phyloP scores from a whole-genome alignment of 2,329 filamentous ascomycete genomes.

The Fusarium sp. region DNA sequence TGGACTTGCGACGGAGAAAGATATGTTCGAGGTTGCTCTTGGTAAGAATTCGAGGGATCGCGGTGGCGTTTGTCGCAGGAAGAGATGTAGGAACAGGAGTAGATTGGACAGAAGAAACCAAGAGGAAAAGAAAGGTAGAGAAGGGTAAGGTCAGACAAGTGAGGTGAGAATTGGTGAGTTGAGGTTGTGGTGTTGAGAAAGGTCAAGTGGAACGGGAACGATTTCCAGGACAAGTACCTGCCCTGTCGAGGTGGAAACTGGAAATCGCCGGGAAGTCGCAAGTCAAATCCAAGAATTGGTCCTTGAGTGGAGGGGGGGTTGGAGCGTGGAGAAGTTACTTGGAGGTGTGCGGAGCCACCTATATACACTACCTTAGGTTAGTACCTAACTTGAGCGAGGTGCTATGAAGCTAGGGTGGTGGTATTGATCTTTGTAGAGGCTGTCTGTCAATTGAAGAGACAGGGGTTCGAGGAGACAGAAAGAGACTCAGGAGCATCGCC shows the following conservation, averaged over 20 bases:
- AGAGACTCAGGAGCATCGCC: background rate
- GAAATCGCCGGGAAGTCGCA: slow-evolving; percentile 30
- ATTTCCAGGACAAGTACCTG: slow-evolving; percentile 30
- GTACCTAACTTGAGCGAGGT: slow-evolving; percentile 5
- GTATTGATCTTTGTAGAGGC: background rate
- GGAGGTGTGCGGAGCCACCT: slow-evolving; percentile 29
- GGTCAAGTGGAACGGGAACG: slow-evolving; percentile 34
- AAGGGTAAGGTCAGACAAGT: slow-evolving; percentile 2
- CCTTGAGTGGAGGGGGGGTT: slow-evolving; percentile 28
- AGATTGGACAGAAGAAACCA: background rate
- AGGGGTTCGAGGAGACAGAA: background rate
- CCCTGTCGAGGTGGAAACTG: slow-evolving; percentile 31
- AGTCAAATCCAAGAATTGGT: slow-evolving; percentile 10
- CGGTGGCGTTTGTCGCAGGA: background rate
- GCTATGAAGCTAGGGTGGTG: background rate
- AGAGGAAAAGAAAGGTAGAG: background rate
- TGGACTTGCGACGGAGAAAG: slow-evolving; percentile 11
- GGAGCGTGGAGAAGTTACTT: slow-evolving; percentile 32
- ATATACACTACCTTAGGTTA: no score
- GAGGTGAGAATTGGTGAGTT: slow-evolving; percentile 13
- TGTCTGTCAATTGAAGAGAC: background rate
- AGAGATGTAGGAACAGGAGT: background rate
- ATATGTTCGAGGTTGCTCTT: slow-evolving; percentile 12
- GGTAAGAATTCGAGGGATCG: slow-evolving; percentile 25
- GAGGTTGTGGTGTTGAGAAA: slow-evolving; percentile 33